phyloP scores from a whole-genome alignment of 2,329 filamentous ascomycete species.

The Ophiobolus disseminans region DNA sequence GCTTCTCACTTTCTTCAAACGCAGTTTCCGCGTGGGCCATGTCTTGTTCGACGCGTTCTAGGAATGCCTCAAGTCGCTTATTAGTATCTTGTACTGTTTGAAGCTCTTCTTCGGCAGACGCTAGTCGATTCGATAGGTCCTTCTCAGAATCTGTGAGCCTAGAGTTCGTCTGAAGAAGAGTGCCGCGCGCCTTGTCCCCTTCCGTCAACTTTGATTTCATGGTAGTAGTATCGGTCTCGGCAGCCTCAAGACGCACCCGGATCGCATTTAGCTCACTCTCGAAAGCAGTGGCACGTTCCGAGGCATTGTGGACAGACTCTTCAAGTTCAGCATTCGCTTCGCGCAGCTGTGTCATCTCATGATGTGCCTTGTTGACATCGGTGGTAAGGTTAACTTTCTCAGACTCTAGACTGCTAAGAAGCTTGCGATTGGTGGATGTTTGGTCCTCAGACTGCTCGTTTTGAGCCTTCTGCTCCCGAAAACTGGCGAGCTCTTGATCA shows the following conservation, averaged over 20 bases:
- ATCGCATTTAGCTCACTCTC: constrained; percentile 27
- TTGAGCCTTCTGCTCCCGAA: constrained; percentile 21
- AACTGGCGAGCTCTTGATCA: constrained; percentile 16
- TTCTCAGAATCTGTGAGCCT: constrained; percentile 39
- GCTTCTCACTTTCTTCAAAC: constrained; percentile 39
- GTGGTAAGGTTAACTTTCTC: constrained; percentile 27
- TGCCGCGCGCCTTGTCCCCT: constrained; percentile 36
- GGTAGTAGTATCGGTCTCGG: constrained; percentile 26
- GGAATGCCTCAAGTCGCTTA: constrained; percentile 38
- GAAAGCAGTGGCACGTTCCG: constrained; percentile 15
- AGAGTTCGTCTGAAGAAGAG: constrained; percentile 33
- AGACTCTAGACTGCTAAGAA: constrained; percentile 21
- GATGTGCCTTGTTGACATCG: constrained; percentile 17
- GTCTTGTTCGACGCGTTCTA: constrained; percentile 40
- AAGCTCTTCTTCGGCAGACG: constrained; percentile 43
- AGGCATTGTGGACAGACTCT: constrained; percentile 11
- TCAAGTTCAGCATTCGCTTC: constrained; percentile 15
- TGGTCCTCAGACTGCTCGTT: constrained; percentile 16
- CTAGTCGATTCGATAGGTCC: constrained; percentile 34
- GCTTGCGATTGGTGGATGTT: constrained; percentile 19
- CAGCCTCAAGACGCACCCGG: constrained; percentile 30
- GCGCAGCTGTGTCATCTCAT: constrained; percentile 23
- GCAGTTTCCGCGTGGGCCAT: constrained; percentile 40
- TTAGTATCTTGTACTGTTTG: constrained; percentile 38
- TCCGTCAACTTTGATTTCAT: constrained; percentile 28